Evolutionary conservation across 2,329 filamentous ascomycete species (phyloP), one percentile per base, ranked within the genome.

Genomic region (Pseudogymnoascus sp.): DNA sequence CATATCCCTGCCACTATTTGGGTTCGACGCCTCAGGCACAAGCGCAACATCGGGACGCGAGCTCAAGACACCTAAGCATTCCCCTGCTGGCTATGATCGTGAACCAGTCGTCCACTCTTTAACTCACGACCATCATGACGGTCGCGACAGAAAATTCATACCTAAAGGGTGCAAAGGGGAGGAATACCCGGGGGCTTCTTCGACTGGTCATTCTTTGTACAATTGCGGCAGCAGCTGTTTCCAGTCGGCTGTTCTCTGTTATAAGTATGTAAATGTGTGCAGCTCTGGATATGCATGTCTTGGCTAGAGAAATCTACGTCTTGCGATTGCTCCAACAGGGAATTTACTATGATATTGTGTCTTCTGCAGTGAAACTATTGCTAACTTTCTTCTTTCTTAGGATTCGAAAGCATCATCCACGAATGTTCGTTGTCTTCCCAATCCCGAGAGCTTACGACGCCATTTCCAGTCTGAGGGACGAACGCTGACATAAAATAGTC

Each of bases 371-470:
- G 12, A 12, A 63, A 61, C 14, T 47, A 63, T 66, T 64, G 63
- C 67, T 71, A 65, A 70, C 57, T 57, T 59, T 18, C 41, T 36
- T 22, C 12, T 60, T 76, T 73, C 77, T 11, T 70, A 93, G 90
- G 90, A 68, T 99, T 99, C 74, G 94, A 99, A 79, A 96, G 91
- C 78, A 99, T 99, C 72, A 99, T 99, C 72, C 94, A 99, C 82
- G 94, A 99, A 82, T 99, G 94, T 97, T 75, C 77, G 91, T 88
- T 65, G 61, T 25, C 39, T 59, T 63, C 25, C 59, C 62, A 35
- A 20, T 37, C 18, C 35, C 14, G n/a, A 37, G 18, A 25, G 37
- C 57, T 58, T 53, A 58, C 47, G 47, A 53, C 47, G 47, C n/a
- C 43, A 33, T 41, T 37, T 43, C n/a, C 60, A 43, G 22, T 47